These are phyloP conservation scores for Leishmania braziliensis DNA, from an alignment of 208 protist genomes.

Conservation along the genomic window DNA sequence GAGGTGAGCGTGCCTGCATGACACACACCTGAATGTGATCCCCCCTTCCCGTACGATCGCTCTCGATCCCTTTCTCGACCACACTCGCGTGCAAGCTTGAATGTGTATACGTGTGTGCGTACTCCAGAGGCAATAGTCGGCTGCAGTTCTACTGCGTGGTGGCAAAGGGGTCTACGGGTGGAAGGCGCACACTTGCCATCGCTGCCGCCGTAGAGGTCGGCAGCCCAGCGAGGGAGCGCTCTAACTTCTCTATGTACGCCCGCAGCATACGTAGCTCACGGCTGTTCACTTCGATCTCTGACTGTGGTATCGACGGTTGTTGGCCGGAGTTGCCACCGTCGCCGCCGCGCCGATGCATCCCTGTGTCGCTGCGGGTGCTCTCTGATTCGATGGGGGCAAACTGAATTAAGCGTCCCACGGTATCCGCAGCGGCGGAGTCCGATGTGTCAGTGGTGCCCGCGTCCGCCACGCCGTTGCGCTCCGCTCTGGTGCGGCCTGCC, in stretches of 20 bases:
- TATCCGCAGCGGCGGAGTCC: not conserved
- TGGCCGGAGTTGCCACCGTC: not conserved
- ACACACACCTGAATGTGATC: not conserved
- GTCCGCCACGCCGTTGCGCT: not conserved
- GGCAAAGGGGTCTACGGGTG: constrained; percentile 18
- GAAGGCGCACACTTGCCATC: constrained; percentile 1
- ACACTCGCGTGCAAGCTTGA: not conserved
- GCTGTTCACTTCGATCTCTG: constrained; percentile 84
- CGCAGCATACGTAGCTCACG: constrained; percentile 81
- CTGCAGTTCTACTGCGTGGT: not conserved
- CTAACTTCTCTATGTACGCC: constrained; percentile 73
- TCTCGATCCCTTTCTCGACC: not conserved
- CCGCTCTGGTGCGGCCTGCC: constrained; percentile 1
- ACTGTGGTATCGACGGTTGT: constrained; percentile 39
- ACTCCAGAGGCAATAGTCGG: not conserved
- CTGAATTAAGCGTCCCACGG: constrained; percentile 1
- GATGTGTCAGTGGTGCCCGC: not conserved
- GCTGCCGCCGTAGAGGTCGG: not conserved
- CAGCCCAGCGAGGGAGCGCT: constrained; percentile 50
- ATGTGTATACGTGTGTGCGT: not conserved
- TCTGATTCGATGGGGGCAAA: constrained; percentile 11
- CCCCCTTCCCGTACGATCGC: not conserved
- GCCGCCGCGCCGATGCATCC: constrained; percentile 7
- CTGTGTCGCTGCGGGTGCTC: constrained; percentile 5
- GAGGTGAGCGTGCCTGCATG: not conserved